Evolutionary conservation across 192 early-diverging fungal species (phyloP).

Genomic region (Gaertneriomyces sp.): DNA sequence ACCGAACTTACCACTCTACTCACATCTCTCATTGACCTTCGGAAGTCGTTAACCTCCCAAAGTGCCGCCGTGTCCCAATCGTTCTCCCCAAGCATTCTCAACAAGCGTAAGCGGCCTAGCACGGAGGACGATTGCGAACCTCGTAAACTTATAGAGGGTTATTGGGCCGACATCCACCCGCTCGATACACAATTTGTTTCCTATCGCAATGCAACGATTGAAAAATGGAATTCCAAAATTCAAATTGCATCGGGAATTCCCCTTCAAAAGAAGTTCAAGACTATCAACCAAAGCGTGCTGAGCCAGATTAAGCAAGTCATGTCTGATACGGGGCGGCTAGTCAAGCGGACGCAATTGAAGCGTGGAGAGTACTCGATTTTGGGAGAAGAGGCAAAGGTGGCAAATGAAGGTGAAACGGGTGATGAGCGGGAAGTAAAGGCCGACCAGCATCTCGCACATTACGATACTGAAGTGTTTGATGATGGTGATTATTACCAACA

Average conservation of each 20-base stretch:
- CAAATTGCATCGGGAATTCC: constrained; percentile 61
- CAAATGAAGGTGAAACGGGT: constrained; percentile 24
- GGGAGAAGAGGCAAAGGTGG: constrained; percentile 25
- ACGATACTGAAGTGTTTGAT: constrained; percentile 90
- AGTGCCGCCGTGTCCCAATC: constrained; percentile 21
- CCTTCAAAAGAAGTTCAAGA: constrained; percentile 90
- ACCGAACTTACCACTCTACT: constrained; percentile 39
- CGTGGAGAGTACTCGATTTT: constrained; percentile 65
- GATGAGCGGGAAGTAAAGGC: constrained; percentile 33
- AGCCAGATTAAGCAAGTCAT: constrained; percentile 71
- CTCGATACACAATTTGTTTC: constrained; percentile 64
- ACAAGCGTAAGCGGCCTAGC: constrained; percentile 37
- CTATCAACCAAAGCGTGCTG: constrained; percentile 80
- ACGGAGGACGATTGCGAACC: constrained; percentile 36
- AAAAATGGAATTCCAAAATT: constrained; percentile 92
- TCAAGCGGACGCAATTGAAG: constrained; percentile 85
- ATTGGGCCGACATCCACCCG: constrained; percentile 59
- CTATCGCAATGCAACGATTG: constrained; percentile 81
- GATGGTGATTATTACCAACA: constrained; percentile 95
- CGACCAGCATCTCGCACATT: constrained; percentile 63
- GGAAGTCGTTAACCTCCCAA: constrained; percentile 25
- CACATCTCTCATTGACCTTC: constrained; percentile 39
- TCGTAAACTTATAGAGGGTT: constrained; percentile 42
- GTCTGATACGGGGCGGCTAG: constrained; percentile 66
- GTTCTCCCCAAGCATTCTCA: neutral